Evolutionary conservation across 305 asterid species (phyloP), one percentile per base, ranked within the genome.

Genomic region (Fraxinus baroniana): DNA sequence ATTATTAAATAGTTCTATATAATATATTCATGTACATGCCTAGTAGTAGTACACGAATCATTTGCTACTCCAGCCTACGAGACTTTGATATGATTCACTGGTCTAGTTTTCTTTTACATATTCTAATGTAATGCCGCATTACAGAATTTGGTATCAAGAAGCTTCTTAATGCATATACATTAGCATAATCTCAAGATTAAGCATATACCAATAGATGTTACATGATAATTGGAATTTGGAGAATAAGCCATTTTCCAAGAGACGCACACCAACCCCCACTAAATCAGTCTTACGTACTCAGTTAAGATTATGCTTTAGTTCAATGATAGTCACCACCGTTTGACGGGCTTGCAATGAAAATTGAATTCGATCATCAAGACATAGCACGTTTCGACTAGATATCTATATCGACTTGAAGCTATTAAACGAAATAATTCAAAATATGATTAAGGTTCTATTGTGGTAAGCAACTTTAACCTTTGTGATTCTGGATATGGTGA

Each of bases 211-310:
- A 81, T 90, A 88, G 30, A 12, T 87, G 93, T 89, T 72, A 60
- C 78, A 1, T 76, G 1, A 26, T 26, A 12, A 92, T 87, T 89
- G 95, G 94, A 35, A 12, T 91, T 87, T 89, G 95, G 94, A 35
- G 24, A 13, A n/a, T 20, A 78, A 9, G 77, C 80, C 62, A 68
- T 89, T 86, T 52, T 52, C 22, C 2, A 15, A 52, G 22, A 17
- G 22, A 17, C 44, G 0, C 22, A 81, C 64, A 85, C 83, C 89
- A 84, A 46, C 87, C 79, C 87, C 78, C 88, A 87, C 83, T 85
- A 7, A 79, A 17, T 46, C 12, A 73, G 36, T 75, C 57, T 74
- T 83, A 46, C 80, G 85, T 30, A 41, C 39, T 37, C 9, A 7
- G 44, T 37, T 37, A 37, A 37, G 44, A 37, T 37, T 37, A 37